Evolutionary conservation across 176 grass and related monocot species (phyloP).

Genomic region (Triticum dicoccoides): DNA sequence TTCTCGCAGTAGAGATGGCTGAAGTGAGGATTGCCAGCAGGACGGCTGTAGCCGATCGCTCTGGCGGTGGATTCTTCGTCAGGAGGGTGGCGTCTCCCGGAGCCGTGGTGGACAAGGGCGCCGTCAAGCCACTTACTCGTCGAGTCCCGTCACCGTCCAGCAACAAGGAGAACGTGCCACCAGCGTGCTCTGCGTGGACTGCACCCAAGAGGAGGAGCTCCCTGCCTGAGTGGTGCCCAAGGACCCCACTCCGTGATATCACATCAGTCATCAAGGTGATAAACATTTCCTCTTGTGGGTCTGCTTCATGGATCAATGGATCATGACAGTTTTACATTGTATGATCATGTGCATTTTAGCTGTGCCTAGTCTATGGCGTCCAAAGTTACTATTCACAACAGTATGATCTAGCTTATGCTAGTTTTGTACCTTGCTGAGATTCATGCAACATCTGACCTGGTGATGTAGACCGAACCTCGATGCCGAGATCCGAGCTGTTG

Average conservation of each 20-base stretch:
- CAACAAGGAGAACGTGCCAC: constrained; percentile 50
- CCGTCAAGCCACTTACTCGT: constrained; percentile 21
- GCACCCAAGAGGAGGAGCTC: constrained; percentile 54
- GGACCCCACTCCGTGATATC: constrained; percentile 67
- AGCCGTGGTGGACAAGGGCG: constrained; percentile 13
- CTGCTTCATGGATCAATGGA: background rate
- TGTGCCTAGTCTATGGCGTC: background rate
- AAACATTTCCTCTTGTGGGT: constrained; percentile 1
- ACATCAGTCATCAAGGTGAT: constrained; percentile 51
- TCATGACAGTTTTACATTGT: background rate
- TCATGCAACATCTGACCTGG: too few species aligned
- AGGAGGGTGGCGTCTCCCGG: constrained; percentile 41
- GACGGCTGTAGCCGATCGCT: constrained; percentile 18
- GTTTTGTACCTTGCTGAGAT: too few species aligned
- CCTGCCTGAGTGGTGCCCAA: constrained; percentile 64
- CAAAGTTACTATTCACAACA: background rate
- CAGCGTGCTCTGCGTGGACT: constrained; percentile 15
- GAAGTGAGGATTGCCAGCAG: constrained; percentile 43
- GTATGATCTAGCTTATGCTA: too few species aligned
- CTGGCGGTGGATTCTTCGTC: constrained; percentile 52
- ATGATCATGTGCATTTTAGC: background rate
- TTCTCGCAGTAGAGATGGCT: constrained; percentile 41
- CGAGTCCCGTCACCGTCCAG: background rate
- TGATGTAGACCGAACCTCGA: too few species aligned
- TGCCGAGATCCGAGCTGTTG: too few species aligned